Evolutionary conservation across 257 asterid genomes (phyloP).

Genomic region (Scutellaria baicalensis): DNA sequence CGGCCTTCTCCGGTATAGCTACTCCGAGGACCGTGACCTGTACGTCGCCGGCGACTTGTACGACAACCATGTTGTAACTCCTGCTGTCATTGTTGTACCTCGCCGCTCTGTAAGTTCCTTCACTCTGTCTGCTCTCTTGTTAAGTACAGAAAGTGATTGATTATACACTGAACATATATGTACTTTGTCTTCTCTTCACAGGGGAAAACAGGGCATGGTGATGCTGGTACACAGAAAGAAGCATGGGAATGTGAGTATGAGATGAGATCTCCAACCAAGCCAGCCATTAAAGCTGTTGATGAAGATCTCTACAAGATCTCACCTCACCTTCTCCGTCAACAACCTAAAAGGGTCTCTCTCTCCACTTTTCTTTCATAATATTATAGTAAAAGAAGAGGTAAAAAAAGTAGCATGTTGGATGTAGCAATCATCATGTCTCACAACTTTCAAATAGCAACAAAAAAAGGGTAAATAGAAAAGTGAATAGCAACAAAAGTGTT

Average conservation of each 20-base stretch:
- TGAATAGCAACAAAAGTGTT: too few relatives aligned
- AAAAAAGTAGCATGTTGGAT: too few relatives aligned
- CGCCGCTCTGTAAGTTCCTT: conserved; percentile 48
- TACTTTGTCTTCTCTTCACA: too few relatives aligned
- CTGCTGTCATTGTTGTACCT: conserved; percentile 77
- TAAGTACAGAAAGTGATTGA: too few relatives aligned
- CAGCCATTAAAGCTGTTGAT: conserved; percentile 63
- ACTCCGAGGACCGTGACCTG: conserved; percentile 55
- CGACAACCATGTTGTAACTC: conserved; percentile 50
- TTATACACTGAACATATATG: too few relatives aligned
- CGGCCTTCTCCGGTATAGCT: conserved; percentile 45
- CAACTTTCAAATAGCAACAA: too few relatives aligned
- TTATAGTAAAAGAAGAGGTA: neutral
- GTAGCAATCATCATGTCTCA: too few relatives aligned
- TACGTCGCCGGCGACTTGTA: conserved; percentile 82
- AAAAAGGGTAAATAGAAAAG: too few relatives aligned
- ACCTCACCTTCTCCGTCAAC: conserved; percentile 58
- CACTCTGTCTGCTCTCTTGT: too few relatives aligned
- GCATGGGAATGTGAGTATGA: conserved; percentile 34
- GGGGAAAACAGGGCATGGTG: conserved; percentile 33
- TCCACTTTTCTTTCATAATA: neutral
- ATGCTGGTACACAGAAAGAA: conserved; percentile 18
- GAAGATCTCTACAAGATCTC: conserved; percentile 87
- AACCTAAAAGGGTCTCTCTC: conserved; percentile 36
- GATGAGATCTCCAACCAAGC: conserved; percentile 18